These are phyloP conservation scores for Xylariaceae sp. DNA, from an alignment of 2,329 filamentous ascomycete species.

Conservation along the genomic window DNA sequence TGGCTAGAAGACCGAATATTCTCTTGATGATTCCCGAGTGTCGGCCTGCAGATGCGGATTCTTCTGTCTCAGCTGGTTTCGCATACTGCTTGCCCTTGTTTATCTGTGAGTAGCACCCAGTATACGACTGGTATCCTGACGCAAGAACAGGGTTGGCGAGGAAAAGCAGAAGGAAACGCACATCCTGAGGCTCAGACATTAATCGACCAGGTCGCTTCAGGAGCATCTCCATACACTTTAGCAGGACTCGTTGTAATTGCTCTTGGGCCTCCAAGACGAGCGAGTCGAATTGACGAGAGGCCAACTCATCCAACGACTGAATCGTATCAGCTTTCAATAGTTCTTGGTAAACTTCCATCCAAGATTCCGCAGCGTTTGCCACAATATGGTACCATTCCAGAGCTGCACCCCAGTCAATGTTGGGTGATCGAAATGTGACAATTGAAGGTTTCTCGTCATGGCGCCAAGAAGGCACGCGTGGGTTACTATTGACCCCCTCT, in stretches of 20 bases:
- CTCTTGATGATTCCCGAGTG: conserved; percentile 84
- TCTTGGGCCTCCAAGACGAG: conserved; percentile 54
- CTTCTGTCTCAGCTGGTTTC: conserved; percentile 15
- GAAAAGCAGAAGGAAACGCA: conserved; percentile 73
- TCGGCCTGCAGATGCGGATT: conserved; percentile 42
- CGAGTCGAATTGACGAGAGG: conserved; percentile 43
- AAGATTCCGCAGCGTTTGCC: conserved; percentile 61
- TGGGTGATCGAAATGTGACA: conserved; percentile 57
- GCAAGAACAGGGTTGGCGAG: conserved; percentile 73
- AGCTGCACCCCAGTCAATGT: conserved; percentile 69
- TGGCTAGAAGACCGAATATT: conserved; percentile 72
- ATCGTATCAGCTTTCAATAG: conserved; percentile 38
- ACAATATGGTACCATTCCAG: conserved; percentile 69
- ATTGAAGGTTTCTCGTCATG: conserved; percentile 35
- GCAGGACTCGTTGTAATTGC: conserved; percentile 62
- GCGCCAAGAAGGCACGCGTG: conserved; percentile 32
- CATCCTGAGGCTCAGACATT: conserved; percentile 61
- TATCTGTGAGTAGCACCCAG: conserved; percentile 37
- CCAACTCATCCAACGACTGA: conserved; percentile 32
- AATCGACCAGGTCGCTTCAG: conserved; percentile 72
- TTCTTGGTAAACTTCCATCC: conserved; percentile 56
- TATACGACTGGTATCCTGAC: conserved; percentile 37
- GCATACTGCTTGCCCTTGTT: conserved; percentile 20
- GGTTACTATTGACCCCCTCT: conserved; percentile 32
- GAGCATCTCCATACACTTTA: conserved; percentile 74